A percentile compares a stretch with the other conserved stretches of the same genome.
These are phyloP conservation scores for Abortiporus biennis DNA, from an alignment of 1,284 basidiomycete genomes.

Conservation along the genomic window DNA sequence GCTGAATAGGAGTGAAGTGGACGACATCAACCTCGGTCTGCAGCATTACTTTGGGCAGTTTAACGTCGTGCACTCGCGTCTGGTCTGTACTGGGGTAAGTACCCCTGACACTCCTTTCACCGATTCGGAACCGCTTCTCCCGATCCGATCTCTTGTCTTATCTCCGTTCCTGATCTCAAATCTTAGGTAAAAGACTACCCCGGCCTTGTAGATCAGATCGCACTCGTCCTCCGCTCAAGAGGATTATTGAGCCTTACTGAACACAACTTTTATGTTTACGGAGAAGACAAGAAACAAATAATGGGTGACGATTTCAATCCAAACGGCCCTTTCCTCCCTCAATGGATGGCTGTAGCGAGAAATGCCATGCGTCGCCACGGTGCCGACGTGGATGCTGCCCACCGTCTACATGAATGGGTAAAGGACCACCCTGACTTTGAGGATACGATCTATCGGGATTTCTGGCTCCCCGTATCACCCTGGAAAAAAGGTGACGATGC, in stretches of 20 bases:
- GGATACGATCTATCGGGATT: conserved; percentile 46
- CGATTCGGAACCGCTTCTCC: background rate
- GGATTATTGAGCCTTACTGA: conserved; percentile 64
- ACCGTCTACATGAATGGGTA: conserved; percentile 48
- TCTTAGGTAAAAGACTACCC: conserved; percentile 63
- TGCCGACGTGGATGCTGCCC: conserved; percentile 56
- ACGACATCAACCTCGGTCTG: conserved; percentile 76
- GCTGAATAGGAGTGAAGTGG: conserved; percentile 60
- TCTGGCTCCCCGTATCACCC: conserved; percentile 52
- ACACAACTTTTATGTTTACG: conserved; percentile 62
- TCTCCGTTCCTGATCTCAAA: conserved; percentile 17
- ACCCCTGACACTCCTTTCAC: conserved; percentile 9
- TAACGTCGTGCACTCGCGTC: conserved; percentile 65
- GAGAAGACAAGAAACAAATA: conserved; percentile 38
- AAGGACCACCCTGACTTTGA: conserved; percentile 46
- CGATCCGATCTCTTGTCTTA: conserved; percentile 14
- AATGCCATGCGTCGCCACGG: conserved; percentile 48
- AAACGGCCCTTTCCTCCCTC: conserved; percentile 48
- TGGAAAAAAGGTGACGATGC: conserved; percentile 31
- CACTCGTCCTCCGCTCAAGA: conserved; percentile 58
- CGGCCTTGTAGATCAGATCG: conserved; percentile 59
- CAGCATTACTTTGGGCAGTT: conserved; percentile 76
- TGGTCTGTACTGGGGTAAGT: conserved; percentile 66
- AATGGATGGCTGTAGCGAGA: conserved; percentile 50
- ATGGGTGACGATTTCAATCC: conserved; percentile 33